These are phyloP conservation scores for Trypanosoma lewisi DNA, from an alignment of 208 protist species.

Conservation along the genomic window DNA sequence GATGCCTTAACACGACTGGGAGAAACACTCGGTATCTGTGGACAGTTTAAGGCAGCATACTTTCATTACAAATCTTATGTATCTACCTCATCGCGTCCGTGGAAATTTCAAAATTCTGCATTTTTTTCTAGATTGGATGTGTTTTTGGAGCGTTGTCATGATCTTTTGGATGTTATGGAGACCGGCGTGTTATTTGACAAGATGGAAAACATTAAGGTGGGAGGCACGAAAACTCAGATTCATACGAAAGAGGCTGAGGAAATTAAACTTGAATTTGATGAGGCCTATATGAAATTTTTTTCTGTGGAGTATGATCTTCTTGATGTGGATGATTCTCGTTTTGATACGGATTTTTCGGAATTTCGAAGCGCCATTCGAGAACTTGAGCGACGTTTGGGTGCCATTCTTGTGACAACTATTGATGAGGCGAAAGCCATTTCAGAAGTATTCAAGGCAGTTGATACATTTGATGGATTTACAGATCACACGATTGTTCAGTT, in stretches of 20 bases:
- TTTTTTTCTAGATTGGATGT: constrained; percentile 94
- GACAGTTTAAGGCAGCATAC: constrained; percentile 92
- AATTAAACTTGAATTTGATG: constrained; percentile 88
- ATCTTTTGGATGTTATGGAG: constrained; percentile 94
- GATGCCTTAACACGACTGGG: constrained; percentile 91
- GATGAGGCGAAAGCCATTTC: constrained; percentile 93
- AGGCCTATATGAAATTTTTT: constrained; percentile 73
- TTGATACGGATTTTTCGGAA: constrained; percentile 92
- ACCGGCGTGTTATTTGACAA: constrained; percentile 94
- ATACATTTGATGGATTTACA: constrained; percentile 95
- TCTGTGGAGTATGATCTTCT: constrained; percentile 94
- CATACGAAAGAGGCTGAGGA: constrained; percentile 88
- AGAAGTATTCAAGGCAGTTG: constrained; percentile 95
- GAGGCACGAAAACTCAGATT: constrained; percentile 91
- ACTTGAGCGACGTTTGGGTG: constrained; percentile 91
- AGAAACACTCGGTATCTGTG: constrained; percentile 82
- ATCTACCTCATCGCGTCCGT: constrained; percentile 71
- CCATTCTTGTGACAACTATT: constrained; percentile 92
- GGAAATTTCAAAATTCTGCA: constrained; percentile 93
- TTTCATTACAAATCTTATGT: constrained; percentile 94
- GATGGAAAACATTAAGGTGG: constrained; percentile 95
- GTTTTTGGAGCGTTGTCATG: constrained; percentile 96
- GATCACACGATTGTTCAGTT: constrained; percentile 92
- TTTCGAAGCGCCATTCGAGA: constrained; percentile 86
- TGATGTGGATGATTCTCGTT: constrained; percentile 91